Evolutionary conservation across 2,329 filamentous ascomycete species (phyloP).

Genomic region (Cryoendolithus antarcticus): DNA sequence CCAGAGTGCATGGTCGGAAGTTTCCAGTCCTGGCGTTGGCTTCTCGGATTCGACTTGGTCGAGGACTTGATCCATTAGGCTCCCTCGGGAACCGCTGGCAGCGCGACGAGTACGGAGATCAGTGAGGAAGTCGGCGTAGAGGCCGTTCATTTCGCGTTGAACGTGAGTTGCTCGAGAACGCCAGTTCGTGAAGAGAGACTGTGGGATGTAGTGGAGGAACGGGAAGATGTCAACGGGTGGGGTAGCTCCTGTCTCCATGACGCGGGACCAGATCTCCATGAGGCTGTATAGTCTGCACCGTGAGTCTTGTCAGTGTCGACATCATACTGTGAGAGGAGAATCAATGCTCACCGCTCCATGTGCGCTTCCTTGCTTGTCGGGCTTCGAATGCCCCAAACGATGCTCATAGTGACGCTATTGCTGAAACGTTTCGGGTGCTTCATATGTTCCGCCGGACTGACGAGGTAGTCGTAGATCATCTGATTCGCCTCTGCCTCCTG

Average conservation of each 20-base stretch:
- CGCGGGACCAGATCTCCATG: constrained; percentile 32
- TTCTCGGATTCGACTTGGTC: constrained; percentile 21
- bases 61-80: constrained; percentile 31
- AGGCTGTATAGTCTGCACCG: constrained; percentile 27
- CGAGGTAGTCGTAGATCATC: constrained; percentile 34
- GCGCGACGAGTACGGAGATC: constrained; percentile 24
- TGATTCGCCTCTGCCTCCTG: constrained; percentile 38
- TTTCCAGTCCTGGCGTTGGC: constrained; percentile 8
- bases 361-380: constrained; percentile 12
- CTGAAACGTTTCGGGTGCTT: constrained; percentile 36
- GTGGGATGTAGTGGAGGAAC: constrained; percentile 31
- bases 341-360: constrained; percentile 10
- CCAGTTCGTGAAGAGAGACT: constrained; percentile 30
- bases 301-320: constrained; percentile 12
- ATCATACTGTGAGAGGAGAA: constrained; percentile 11
- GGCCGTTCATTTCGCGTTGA: constrained; percentile 28
- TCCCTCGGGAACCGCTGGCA: constrained; percentile 13
- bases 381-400: constrained; percentile 21
- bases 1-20: constrained; percentile 24
- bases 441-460: constrained; percentile 33
- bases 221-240: constrained; percentile 39
- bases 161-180: constrained; percentile 25
- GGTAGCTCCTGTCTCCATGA: constrained; percentile 37
- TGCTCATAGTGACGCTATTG: constrained; percentile 37
- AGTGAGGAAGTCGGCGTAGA: constrained; percentile 28